These are phyloP conservation scores for Chlorella sp. DNA, from an alignment of 139 green algal genomes.

Conservation along the genomic window DNA sequence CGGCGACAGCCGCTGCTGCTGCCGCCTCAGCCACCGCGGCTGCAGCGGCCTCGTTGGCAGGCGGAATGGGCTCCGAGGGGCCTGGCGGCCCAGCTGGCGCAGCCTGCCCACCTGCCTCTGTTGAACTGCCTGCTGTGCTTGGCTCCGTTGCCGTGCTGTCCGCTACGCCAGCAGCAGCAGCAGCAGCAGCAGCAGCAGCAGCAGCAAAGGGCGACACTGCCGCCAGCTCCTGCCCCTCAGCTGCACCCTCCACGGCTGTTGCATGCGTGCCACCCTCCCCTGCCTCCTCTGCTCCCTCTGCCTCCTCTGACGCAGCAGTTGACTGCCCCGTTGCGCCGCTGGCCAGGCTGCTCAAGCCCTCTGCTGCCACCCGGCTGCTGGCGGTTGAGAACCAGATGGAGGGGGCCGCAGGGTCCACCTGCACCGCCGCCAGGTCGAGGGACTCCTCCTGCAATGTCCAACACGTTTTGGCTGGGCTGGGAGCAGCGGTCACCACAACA, in stretches of 20 bases:
- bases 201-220: background rate
- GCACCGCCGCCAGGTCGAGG: constrained; percentile 23
- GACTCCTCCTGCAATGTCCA: constrained; percentile 33
- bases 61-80: background rate
- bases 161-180: background rate
- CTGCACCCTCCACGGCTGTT: background rate
- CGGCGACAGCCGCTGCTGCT: background rate
- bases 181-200: background rate
- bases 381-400: constrained; percentile 36
- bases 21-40: background rate
- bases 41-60: background rate
- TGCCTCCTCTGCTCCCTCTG: background rate
- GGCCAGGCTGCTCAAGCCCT: too few relatives aligned
- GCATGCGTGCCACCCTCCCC: background rate
- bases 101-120: background rate
- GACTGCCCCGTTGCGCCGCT: too few relatives aligned
- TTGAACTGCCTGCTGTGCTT: background rate
- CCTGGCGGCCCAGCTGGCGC: background rate
- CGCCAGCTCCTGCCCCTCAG: background rate
- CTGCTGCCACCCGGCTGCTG: background rate
- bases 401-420: constrained; percentile 19
- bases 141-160: background rate
- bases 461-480: too few relatives aligned
- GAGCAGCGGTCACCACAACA: too few relatives aligned
- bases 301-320: too few relatives aligned